Evolutionary conservation across 495 filamentous ascomycete genomes (phyloP), one percentile per base, ranked within the genome.

Genomic region (Trichoderma gamsii): DNA sequence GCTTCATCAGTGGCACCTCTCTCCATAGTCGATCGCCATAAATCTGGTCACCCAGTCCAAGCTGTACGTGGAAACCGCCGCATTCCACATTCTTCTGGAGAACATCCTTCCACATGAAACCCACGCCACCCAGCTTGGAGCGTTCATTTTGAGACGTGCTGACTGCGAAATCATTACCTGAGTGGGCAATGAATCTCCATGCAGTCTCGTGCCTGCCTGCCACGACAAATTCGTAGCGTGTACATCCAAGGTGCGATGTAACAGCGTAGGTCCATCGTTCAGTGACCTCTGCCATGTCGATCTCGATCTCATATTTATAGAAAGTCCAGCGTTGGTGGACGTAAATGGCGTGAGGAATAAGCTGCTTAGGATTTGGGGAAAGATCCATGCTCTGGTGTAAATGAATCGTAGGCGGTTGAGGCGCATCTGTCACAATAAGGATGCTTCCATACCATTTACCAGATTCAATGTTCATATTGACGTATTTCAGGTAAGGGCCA

Each of bases 221-320:
- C 29, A 99, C 92, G n/a, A 97, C 85, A 75, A 99, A 99, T 78
- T 99, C 95, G 78, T 97, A 99, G 21, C 95, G 86, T 5, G 95
- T 97, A 80, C 95, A 98, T 16, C 95, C 95, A 0, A 98, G 83
- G 73, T 97, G 93, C 35, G 94, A 97, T 0, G 96, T 98, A 66
- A 99, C 95, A 8, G 95, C 95, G 75, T 99, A 99, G 0, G 95
- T 99, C 95, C 95, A 99, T 73, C 95, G 92, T 4, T 93, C 91
- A 35, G 90, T 87, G 79, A 61, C 77, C 12, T 97, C 95, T 41
- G 90, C 89, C 95, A 99, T 98, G 70, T 87, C 88, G 32, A 98
- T 79, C 70, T 97, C 91, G 68, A 99, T 76, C 69, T 97, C 95
- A 73, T 99, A 99, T 70, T 95, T 90, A 78, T 96, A 98, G 74